These are phyloP conservation scores for Nidula niveotomentosa DNA, from an alignment of 1,284 basidiomycete species.

Conservation along the genomic window DNA sequence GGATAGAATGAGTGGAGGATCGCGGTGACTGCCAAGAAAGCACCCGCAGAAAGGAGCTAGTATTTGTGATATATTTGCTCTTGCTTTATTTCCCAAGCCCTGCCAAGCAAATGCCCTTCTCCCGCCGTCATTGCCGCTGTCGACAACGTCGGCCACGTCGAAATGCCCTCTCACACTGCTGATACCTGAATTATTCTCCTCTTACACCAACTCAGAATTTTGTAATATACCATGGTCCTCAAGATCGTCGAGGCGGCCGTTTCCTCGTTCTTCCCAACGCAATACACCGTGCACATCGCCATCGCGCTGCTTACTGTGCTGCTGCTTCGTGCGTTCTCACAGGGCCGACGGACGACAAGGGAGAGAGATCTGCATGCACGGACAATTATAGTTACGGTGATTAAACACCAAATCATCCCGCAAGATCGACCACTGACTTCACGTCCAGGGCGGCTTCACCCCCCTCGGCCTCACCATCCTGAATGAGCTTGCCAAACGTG, in stretches of 20 bases:
- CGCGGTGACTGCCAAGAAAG: too few species aligned
- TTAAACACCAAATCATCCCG: background rate
- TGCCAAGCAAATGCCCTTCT: too few species aligned
- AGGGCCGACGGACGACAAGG: conserved; percentile 65
- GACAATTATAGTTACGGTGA: conserved; percentile 63
- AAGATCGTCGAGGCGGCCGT: conserved; percentile 28
- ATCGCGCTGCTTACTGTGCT: conserved; percentile 41
- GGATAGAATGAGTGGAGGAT: too few species aligned
- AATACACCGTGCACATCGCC: conserved; percentile 44
- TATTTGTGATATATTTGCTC: too few species aligned
- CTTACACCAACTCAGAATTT: too few species aligned
- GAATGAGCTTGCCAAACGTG: conserved; percentile 62
- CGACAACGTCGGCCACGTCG: too few species aligned
- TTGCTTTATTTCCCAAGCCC: too few species aligned
- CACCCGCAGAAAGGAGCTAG: too few species aligned
- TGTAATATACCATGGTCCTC: conserved; percentile 31
- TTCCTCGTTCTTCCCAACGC: conserved; percentile 31
- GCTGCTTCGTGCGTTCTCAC: conserved; percentile 55
- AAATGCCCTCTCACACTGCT: too few species aligned
- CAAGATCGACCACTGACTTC: too few species aligned
- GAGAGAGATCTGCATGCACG: conserved; percentile 75
- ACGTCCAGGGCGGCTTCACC: conserved; percentile 65
- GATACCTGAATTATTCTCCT: too few species aligned
- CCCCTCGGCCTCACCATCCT: conserved; percentile 68
- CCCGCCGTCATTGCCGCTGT: too few species aligned